Conservation (phyloP, 176 grass and related monocot genomes). For the Miscanthus lutarioriparius region DNA sequence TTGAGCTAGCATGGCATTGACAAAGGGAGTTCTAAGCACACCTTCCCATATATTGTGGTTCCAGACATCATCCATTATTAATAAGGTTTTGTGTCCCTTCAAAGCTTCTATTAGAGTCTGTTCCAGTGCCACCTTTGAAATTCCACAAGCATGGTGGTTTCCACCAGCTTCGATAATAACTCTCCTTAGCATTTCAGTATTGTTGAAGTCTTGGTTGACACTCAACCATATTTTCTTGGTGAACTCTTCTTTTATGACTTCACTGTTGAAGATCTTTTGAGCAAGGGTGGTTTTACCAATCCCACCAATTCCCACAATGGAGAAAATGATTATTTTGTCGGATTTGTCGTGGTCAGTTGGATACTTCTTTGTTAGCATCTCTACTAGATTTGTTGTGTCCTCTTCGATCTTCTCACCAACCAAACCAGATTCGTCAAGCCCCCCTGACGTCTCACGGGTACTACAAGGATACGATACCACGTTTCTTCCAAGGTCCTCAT, state of each 20-base stretch:
- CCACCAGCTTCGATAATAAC: background rate
- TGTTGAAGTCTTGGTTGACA: background rate
- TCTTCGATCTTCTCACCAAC: conserved; percentile 32
- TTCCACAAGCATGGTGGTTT: too few species aligned
- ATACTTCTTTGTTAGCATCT: background rate
- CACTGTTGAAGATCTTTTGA: conserved; percentile 8
- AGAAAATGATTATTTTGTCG: background rate
- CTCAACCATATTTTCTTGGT: conserved; percentile 18
- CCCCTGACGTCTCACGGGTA: background rate
- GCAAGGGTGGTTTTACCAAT: conserved; percentile 38
- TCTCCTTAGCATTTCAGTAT: background rate
- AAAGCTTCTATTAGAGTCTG: background rate
- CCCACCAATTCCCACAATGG: conserved; percentile 18
- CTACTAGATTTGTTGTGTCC: background rate
- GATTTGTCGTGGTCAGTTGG: accelerated
- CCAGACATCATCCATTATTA: conserved; percentile 24
- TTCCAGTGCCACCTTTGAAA: background rate
- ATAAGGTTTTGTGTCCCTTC: background rate
- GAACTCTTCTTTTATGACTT: conserved; percentile 21
- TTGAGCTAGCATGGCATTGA: background rate
- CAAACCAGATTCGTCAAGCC: background rate
- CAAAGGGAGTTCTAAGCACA: background rate
- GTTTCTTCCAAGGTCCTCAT: too few species aligned
- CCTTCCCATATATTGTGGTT: background rate
- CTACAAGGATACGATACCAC: background rate